Percentiles rank a stretch among this genome's conserved stretches.
Conservation (phyloP, 805 yeast genomes). For the Vanderwaltozyma yarrowii region DNA sequence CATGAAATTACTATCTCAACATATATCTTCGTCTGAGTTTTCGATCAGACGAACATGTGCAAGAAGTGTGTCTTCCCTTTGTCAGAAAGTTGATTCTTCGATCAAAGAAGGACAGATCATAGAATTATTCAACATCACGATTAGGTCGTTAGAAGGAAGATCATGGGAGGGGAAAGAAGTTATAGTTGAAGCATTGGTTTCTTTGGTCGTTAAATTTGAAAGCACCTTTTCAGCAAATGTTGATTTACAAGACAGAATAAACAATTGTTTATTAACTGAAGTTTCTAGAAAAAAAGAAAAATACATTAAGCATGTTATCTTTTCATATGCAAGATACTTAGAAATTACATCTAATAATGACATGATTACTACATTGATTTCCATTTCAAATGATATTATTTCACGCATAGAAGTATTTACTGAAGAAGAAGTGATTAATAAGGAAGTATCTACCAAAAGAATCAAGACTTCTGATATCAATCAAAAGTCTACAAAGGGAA, state of each 20-base stretch:
- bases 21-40: constrained; percentile 52
- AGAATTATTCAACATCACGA: constrained; percentile 40
- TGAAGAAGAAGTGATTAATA: constrained; percentile 18
- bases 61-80: constrained; percentile 48
- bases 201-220: constrained; percentile 40
- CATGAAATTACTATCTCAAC: constrained; percentile 35
- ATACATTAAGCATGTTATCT: constrained; percentile 50
- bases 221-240: constrained; percentile 24
- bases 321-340: constrained; percentile 42
- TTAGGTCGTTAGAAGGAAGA: constrained; percentile 61
- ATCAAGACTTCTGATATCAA: constrained; percentile 24
- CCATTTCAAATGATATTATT: constrained; percentile 31
- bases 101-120: constrained; percentile 22
- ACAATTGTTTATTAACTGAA: constrained; percentile 44
- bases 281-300: constrained; percentile 53
- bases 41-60: constrained; percentile 63
- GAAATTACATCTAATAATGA: constrained; percentile 25
- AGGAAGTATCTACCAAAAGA: constrained; percentile 11
- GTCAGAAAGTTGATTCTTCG: constrained; percentile 34
- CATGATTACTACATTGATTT: constrained; percentile 11
- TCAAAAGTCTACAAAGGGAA: constrained; percentile 32
- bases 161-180: constrained; percentile 84
- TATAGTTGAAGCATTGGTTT: constrained; percentile 59
- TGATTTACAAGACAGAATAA: constrained; percentile 31
- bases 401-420: constrained; percentile 31